Evolutionary conservation across 2,329 filamentous ascomycete species (phyloP).

Genomic region (Sarocladiaceae sp.): DNA sequence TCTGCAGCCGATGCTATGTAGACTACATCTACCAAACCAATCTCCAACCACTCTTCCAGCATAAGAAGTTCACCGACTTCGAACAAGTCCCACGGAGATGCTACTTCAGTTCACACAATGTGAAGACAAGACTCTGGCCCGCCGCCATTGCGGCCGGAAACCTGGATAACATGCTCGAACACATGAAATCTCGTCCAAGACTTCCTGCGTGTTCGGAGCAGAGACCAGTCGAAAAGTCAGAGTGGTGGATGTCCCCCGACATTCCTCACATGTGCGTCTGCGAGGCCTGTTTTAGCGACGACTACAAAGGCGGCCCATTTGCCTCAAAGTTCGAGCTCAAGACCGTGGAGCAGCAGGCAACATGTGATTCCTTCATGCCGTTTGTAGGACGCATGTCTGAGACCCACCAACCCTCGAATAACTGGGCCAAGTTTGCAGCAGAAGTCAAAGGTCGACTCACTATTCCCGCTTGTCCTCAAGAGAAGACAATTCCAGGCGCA

Average conservation of each 20-base stretch:
- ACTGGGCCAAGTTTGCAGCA: not conserved
- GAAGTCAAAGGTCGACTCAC: not conserved
- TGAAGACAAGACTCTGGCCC: constrained; percentile 27
- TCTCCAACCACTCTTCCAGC: constrained; percentile 23
- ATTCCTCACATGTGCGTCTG: constrained; percentile 30
- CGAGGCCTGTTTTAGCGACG: constrained; percentile 32
- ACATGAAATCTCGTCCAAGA: constrained; percentile 21
- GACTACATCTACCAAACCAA: constrained; percentile 28
- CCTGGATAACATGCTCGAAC: constrained; percentile 21
- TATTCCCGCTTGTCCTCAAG: not conserved
- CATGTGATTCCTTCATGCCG: not conserved
- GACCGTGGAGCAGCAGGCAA: not conserved
- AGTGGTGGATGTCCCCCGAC: constrained; percentile 30
- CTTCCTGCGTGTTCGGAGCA: constrained; percentile 16
- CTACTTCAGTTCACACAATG: constrained; percentile 27
- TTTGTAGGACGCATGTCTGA: not conserved
- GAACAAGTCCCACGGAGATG: constrained; percentile 24
- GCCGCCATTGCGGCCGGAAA: constrained; percentile 22
- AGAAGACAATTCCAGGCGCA: not conserved
- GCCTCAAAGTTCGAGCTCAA: constrained; percentile 22
- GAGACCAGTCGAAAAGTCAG: constrained; percentile 12
- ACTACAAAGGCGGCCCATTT: constrained; percentile 25
- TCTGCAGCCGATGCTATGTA: constrained; percentile 35
- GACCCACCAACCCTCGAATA: not conserved
- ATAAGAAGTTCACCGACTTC: constrained; percentile 16